Percentiles rank a stretch among this genome's conserved stretches.
Conservation (phyloP, 2,329 filamentous ascomycete genomes). For the Rhinocladiella similis region DNA sequence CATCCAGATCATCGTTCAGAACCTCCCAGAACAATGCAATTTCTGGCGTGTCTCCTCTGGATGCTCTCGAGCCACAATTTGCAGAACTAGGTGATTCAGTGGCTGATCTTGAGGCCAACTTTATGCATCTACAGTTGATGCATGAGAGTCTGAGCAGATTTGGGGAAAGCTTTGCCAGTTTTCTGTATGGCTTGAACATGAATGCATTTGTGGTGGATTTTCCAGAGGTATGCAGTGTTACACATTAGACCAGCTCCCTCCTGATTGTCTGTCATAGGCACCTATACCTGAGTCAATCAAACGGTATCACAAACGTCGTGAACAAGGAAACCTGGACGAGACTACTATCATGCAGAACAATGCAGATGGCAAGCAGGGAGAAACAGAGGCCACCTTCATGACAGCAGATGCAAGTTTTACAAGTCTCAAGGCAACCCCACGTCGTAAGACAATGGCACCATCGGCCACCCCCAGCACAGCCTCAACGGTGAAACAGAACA, state of each 20-base stretch:
- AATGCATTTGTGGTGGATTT: constrained; percentile 99
- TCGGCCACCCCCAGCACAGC: constrained; percentile 17
- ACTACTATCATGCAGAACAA: constrained; percentile 6
- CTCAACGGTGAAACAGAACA: constrained; percentile 13
- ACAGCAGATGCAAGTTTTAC: constrained; percentile 25
- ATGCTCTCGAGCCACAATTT: constrained; percentile 83
- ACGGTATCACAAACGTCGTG: constrained; percentile 59
- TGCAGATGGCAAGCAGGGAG: constrained; percentile 2
- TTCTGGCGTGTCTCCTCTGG: constrained; percentile 60
- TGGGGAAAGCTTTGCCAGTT: constrained; percentile 92
- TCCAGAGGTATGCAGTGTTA: constrained; percentile 66
- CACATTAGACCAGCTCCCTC: constrained; percentile 1
- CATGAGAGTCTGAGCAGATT: constrained; percentile 92
- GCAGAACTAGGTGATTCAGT: constrained; percentile 91
- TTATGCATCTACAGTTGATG: constrained; percentile 96
- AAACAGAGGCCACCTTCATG: constrained; percentile 25
- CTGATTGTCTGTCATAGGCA: constrained; percentile 53
- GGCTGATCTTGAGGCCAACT: constrained; percentile 93
- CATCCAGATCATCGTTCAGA: constrained; percentile 84
- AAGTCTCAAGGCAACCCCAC: constrained; percentile 29
- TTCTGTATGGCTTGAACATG: constrained; percentile 96
- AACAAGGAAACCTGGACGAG: constrained; percentile 7
- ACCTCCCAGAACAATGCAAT: constrained; percentile 66
- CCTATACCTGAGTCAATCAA: constrained; percentile 82
- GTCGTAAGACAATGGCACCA: constrained; percentile 23